Conservation (phyloP, 1,139 yeast species). For the Candida sanyaensis region DNA sequence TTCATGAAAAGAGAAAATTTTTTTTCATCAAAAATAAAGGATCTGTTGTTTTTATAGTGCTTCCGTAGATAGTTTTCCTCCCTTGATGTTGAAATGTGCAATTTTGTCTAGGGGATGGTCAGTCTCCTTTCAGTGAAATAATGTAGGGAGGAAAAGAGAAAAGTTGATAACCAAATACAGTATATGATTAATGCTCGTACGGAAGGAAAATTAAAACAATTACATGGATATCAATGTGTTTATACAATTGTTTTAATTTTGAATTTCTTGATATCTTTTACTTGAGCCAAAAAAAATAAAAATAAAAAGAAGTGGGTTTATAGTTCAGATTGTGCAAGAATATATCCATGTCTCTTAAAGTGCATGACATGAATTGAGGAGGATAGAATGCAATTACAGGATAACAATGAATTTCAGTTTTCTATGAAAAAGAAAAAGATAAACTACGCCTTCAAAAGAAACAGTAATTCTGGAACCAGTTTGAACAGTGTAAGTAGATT, state of each 20-base stretch:
- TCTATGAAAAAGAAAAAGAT: too few relatives aligned
- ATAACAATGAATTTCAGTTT: constrained; percentile 1
- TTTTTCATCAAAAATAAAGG: too few relatives aligned
- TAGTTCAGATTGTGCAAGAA: constrained; percentile 27
- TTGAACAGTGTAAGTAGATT: constrained; percentile 25
- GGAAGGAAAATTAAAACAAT: too few relatives aligned
- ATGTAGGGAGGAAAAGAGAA: neutral
- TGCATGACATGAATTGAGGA: constrained; percentile 21
- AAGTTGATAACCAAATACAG: too few relatives aligned
- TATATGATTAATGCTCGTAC: too few relatives aligned
- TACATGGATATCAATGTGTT: neutral
- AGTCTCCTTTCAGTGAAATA: neutral
- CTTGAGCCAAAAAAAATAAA: constrained; percentile 30
- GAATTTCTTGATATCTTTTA: constrained; percentile 15
- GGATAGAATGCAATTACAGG: neutral
- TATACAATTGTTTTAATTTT: neutral
- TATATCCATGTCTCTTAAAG: constrained; percentile 30
- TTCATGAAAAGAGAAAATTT: too few relatives aligned
- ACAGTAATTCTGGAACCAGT: constrained; percentile 29
- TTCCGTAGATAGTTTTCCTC: neutral
- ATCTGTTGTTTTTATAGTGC: too few relatives aligned
- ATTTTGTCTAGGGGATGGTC: neutral
- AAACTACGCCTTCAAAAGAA: constrained; percentile 23
- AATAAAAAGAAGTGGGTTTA: too few relatives aligned
- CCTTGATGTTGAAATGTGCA: neutral